Base-by-base conservation (phyloP, 164 flowering plant genomes). In the Annona squamosa region DNA sequence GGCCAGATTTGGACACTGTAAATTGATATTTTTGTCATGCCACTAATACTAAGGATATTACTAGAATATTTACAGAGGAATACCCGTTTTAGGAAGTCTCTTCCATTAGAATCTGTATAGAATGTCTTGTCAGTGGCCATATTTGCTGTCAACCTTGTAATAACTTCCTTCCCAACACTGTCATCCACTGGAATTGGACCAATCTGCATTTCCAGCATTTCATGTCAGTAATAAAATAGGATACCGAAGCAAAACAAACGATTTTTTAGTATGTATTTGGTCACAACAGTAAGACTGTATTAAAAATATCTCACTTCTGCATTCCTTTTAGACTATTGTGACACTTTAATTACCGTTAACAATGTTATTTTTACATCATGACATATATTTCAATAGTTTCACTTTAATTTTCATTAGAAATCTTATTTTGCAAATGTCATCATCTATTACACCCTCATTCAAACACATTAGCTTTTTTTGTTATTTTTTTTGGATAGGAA, bases 71-170 rank as follows among this genome's bases (percentile, higher is more conserved):
- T 46, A 45, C 2, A 45, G 19, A 47, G 46, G 70, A 4, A 68
- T 85, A 89, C 98, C 90, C 98, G 83, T 78, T 89, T 86, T 12
- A 93, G 72, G 70, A 90, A 93, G 85, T 93, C 98, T 68, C 97
- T 86, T 62, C 94, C 98, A 74, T 88, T 93, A 26, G 97, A 90
- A 78, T 93, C 98, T 47, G 98, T 93, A 74, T 88, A 91, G 69
- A 88, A 93, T 79, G 76, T 86, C 81, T 86, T 87, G 61, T 91
- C 63, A 43, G 97, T 88, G 65, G 59, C 88, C 92, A 93, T 89
- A 76, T 89, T 84, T 43, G 97, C 80, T 45, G 90, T 83, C 81
- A 93, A 64, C 70, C 81, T 76, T 37, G 98, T 86, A 75, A 93
- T 85, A 52, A 91, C 88, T 81, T 93, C 98, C 76, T 93, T 93